Conservation (phyloP, 345 rosid species). For the Rubroshorea leprosula region DNA sequence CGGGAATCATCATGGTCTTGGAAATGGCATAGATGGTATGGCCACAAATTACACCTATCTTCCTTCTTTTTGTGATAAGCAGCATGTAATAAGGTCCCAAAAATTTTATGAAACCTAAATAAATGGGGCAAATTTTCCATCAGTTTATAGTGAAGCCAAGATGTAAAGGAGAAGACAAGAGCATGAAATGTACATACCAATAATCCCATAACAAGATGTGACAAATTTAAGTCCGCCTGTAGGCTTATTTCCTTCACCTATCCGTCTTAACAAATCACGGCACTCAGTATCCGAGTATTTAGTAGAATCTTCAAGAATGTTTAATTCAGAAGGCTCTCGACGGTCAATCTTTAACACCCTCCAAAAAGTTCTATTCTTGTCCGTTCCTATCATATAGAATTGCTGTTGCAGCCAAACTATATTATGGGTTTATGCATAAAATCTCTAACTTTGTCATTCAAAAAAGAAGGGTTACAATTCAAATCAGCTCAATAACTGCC, state of each 20-base stretch:
- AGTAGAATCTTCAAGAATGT: constrained; percentile 57
- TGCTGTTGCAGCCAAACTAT: constrained; percentile 37
- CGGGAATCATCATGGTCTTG: constrained; percentile 63
- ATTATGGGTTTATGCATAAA: background rate
- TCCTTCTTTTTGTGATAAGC: constrained; percentile 79
- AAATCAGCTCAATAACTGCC: background rate
- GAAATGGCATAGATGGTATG: constrained; percentile 60
- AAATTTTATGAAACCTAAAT: constrained; percentile 78
- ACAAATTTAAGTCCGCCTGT: constrained; percentile 85
- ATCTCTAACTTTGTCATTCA: no score
- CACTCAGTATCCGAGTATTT: constrained; percentile 66
- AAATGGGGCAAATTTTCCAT: constrained; percentile 12
- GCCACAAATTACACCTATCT: constrained; percentile 86
- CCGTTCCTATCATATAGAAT: constrained; percentile 84
- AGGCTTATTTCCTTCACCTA: constrained; percentile 77
- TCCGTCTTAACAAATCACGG: constrained; percentile 51
- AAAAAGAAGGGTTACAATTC: no score
- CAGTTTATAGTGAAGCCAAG: constrained; percentile 4
- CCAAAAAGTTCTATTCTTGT: constrained; percentile 62
- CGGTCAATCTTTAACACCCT: constrained; percentile 78
- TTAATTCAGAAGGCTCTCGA: constrained; percentile 56
- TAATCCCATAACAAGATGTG: constrained; percentile 74
- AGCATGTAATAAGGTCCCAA: constrained; percentile 95
- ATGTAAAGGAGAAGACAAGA: background rate
- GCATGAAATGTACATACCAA: constrained; percentile 48